phyloP scores from a whole-genome alignment of 768 basidiomycete species.

The Tephrocybe sp. region DNA sequence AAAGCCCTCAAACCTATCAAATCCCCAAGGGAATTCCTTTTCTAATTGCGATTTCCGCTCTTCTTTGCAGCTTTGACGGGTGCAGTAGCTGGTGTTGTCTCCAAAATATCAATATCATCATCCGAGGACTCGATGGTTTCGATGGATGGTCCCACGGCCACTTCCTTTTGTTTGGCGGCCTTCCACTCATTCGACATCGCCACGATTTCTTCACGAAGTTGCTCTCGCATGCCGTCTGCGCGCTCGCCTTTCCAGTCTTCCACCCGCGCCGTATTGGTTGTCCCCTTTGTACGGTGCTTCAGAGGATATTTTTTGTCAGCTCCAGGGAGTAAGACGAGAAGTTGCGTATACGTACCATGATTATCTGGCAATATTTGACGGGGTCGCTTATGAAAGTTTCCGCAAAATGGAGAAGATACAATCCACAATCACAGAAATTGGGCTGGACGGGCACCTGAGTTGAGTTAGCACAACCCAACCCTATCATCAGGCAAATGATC shows the following conservation, averaged over 20 bases:
- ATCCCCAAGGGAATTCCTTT: no score
- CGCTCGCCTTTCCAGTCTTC: conserved; percentile 50
- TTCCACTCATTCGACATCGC: conserved; percentile 56
- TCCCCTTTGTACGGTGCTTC: conserved; percentile 28
- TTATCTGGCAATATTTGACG: conserved; percentile 42
- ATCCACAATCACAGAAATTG: conserved; percentile 90
- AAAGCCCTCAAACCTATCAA: no score
- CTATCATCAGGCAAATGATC: conserved; percentile 14
- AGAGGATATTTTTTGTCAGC: conserved; percentile 1
- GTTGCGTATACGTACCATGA: conserved; percentile 35
- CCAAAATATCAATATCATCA: conserved; percentile 41
- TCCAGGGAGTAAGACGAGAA: neutral
- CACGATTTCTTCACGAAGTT: conserved; percentile 39
- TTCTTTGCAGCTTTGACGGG: conserved; percentile 12
- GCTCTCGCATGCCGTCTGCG: conserved; percentile 46
- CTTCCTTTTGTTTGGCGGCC: conserved; percentile 36
- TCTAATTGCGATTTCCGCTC: conserved; percentile 14
- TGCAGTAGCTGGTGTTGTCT: conserved; percentile 25
- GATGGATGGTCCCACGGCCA: conserved; percentile 20
- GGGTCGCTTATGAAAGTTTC: conserved; percentile 73
- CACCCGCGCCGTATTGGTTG: conserved; percentile 36
- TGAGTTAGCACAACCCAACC: neutral
- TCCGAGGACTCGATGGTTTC: conserved; percentile 35
- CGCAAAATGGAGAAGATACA: conserved; percentile 88
- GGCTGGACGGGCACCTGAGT: conserved; percentile 81